Evolutionary conservation across 441 rosid genomes (phyloP).

Genomic region (Viola pubescens): DNA sequence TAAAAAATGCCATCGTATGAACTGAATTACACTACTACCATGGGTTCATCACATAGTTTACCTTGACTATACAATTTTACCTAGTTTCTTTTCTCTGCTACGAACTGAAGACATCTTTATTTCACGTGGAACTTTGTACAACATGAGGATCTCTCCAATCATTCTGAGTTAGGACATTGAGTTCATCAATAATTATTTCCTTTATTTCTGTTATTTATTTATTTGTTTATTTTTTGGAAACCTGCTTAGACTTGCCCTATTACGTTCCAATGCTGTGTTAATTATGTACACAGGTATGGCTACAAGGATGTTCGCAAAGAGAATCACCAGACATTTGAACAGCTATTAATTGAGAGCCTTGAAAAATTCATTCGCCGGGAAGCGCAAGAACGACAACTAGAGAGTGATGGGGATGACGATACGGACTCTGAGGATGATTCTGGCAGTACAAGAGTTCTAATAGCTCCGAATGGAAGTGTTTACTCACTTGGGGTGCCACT

Average conservation of each 20-base stretch:
- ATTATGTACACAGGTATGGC: conserved; percentile 61
- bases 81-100: too few relatives aligned
- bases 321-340: conserved; percentile 89
- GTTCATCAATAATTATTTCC: too few relatives aligned
- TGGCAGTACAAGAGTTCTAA: conserved; percentile 48
- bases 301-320: conserved; percentile 94
- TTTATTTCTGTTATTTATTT: not conserved
- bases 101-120: not conserved
- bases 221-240: not conserved
- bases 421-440: conserved; percentile 56
- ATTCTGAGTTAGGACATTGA: too few relatives aligned
- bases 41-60: too few relatives aligned
- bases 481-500: conserved; percentile 80
- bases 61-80: too few relatives aligned
- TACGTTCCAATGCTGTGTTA: conserved; percentile 9
- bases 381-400: conserved; percentile 82
- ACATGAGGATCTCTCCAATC: too few relatives aligned
- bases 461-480: conserved; percentile 86
- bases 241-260: conserved; percentile 1
- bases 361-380: conserved; percentile 95
- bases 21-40: not conserved
- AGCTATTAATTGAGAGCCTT: conserved; percentile 94
- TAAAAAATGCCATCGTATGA: not conserved
- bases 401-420: conserved; percentile 80
- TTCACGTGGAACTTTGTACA: not conserved